Percentiles rank a stretch among this genome's conserved stretches.
Evolutionary conservation across 768 basidiomycete genomes (phyloP).

Genomic region (Udeniomyces megalosporus): DNA sequence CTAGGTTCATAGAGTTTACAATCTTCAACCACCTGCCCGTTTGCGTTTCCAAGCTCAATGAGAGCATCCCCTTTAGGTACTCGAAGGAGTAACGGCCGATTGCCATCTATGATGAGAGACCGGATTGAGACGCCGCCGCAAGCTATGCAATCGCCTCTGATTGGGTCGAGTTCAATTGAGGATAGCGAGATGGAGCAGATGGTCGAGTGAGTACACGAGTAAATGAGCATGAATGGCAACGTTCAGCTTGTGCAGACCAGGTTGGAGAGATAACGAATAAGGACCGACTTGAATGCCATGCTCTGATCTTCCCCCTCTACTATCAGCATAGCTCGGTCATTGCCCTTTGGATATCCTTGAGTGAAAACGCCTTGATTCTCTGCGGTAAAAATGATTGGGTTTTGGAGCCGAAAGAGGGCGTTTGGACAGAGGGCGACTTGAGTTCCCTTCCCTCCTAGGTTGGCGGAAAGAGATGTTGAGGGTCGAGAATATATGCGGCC

Average conservation of each 20-base stretch:
- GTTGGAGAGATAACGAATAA: too few species aligned
- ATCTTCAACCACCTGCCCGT: slow-evolving; percentile 25
- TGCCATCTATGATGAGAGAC: slow-evolving; percentile 28
- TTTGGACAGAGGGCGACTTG: slow-evolving; percentile 27
- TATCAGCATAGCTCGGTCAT: slow-evolving; percentile 25
- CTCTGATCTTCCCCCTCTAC: slow-evolving; percentile 27
- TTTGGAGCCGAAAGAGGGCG: slow-evolving; percentile 26
- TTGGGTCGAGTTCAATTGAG: too few species aligned
- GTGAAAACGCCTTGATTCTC: slow-evolving; percentile 28
- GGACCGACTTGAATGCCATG: slow-evolving; percentile 27
- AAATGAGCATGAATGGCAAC: too few species aligned
- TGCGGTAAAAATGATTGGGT: slow-evolving; percentile 26
- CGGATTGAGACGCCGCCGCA: slow-evolving; percentile 23
- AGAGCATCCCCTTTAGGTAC: slow-evolving; percentile 26
- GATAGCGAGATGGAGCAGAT: too few species aligned
- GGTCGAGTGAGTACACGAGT: too few species aligned
- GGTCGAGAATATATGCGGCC: too few species aligned
- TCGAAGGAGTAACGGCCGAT: slow-evolving; percentile 26
- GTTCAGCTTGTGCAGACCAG: background rate
- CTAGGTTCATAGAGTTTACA: slow-evolving; percentile 30
- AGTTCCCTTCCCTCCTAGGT: slow-evolving; percentile 23
- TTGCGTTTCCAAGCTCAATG: slow-evolving; percentile 28
- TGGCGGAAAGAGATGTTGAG: background rate
- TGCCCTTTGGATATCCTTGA: slow-evolving; percentile 24
- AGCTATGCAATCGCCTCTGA: slow-evolving; percentile 27